Conservation (phyloP, 2,329 filamentous ascomycete genomes). For the Xylaria sp. region DNA sequence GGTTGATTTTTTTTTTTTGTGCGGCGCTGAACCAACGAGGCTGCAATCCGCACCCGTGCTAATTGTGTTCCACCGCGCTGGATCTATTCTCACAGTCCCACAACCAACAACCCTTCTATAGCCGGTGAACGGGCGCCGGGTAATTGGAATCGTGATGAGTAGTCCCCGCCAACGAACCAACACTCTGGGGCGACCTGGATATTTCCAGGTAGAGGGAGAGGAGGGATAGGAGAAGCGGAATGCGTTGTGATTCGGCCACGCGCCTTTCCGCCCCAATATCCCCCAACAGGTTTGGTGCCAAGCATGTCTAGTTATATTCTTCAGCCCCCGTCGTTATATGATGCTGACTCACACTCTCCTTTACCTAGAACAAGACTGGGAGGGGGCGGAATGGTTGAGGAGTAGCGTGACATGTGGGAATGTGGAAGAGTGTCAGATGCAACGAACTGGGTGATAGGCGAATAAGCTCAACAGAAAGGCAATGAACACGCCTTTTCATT, state of each 20-base stretch:
- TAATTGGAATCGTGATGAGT: background rate
- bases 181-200: background rate
- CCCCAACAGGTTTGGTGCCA: constrained; percentile 5
- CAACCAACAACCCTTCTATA: background rate
- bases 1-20: background rate
- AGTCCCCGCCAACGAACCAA: background rate
- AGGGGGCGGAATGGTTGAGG: background rate
- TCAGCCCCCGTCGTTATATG: constrained; percentile 5
- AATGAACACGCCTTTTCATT: background rate
- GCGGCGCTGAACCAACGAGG: background rate
- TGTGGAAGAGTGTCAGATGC: background rate
- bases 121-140: too few relatives aligned
- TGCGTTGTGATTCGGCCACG: background rate
- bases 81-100: background rate
- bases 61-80: background rate
- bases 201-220: background rate
- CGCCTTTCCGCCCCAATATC: constrained; percentile 8
- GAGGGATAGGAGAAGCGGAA: background rate
- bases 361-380: background rate
- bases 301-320: constrained; percentile 7
- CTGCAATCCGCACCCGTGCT: background rate
- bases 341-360: background rate
- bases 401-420: background rate
- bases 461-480: background rate
- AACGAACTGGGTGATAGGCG: background rate